Evolutionary conservation across 305 asterid species (phyloP).

Genomic region (Solanum hybrid): DNA sequence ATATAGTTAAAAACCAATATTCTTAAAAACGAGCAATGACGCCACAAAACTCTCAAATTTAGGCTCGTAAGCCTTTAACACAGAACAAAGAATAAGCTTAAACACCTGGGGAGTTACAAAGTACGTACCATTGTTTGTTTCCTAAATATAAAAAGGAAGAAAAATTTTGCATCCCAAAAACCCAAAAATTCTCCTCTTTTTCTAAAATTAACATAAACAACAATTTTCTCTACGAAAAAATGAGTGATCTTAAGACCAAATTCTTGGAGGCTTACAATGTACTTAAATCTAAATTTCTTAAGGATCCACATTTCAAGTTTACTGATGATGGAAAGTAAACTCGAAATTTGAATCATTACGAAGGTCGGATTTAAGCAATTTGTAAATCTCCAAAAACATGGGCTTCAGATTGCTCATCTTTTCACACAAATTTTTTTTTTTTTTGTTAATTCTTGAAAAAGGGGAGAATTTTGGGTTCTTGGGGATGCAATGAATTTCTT

Average conservation of each 20-base stretch:
- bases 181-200: not conserved
- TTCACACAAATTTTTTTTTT: not conserved
- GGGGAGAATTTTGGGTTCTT: not conserved
- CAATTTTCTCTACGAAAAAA: not conserved
- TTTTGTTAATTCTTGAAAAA: not conserved
- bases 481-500: not conserved
- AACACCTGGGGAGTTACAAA: no score
- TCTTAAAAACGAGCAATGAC: no score
- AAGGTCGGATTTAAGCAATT: not conserved
- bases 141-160: not conserved
- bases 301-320: not conserved
- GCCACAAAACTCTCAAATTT: not conserved
- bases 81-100: not conserved
- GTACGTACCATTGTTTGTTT: not conserved
- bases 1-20: no score
- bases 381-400: not conserved
- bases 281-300: no score
- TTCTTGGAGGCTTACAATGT: not conserved
- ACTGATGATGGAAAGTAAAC: not conserved
- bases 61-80: not conserved
- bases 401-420: not conserved
- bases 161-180: not conserved
- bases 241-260: not conserved
- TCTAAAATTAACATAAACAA: not conserved
- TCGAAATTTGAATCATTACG: not conserved